These are phyloP conservation scores for Arctium lappa DNA, from an alignment of 129 eudicot species.

Conservation along the genomic window DNA sequence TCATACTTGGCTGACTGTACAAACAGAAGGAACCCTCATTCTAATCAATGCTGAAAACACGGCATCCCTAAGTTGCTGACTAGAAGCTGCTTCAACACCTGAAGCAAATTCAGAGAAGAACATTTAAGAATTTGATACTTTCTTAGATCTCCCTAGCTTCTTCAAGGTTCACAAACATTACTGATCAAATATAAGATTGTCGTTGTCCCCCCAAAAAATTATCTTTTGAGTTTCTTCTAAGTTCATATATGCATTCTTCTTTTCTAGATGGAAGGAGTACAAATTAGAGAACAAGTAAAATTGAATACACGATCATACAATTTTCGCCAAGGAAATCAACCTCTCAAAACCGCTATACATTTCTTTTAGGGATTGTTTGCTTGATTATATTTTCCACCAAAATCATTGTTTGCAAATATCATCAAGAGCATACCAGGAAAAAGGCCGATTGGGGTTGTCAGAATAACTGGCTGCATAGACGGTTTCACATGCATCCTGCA, in stretches of 20 bases:
- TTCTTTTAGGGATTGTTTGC: no score
- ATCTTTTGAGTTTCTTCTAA: no score
- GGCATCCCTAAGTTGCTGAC: background rate
- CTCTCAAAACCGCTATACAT: no score
- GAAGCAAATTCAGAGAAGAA: conserved; percentile 5
- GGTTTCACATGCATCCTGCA: background rate
- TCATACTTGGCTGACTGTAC: conserved; percentile 70
- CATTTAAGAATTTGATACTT: background rate
- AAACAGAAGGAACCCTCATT: conserved; percentile 76
- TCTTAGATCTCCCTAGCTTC: background rate
- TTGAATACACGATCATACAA: no score
- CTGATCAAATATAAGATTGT: no score
- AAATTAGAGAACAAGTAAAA: no score
- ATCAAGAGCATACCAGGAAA: background rate
- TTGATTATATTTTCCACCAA: background rate
- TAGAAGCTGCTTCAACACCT: conserved; percentile 57
- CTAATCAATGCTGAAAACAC: conserved; percentile 45
- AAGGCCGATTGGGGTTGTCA: background rate
- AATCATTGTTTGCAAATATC: background rate
- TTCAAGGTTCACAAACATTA: background rate
- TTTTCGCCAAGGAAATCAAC: no score
- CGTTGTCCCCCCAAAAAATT: no score
- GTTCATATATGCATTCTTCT: no score
- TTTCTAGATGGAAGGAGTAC: no score
- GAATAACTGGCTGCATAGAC: background rate